Conservation (phyloP, 1,284 basidiomycete species). For the Golubevia pallescens region DNA sequence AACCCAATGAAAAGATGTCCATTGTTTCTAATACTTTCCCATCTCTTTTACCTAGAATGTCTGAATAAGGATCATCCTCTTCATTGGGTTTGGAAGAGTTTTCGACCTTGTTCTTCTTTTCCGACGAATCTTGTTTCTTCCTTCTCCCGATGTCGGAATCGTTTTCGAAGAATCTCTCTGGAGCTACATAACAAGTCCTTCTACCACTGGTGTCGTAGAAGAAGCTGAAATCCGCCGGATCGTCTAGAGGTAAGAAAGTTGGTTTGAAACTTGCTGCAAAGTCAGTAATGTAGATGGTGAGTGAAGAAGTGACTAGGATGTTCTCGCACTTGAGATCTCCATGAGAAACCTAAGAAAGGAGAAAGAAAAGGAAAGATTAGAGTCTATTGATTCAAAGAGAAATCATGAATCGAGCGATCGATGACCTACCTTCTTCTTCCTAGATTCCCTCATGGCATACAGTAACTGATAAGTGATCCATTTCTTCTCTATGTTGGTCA, state of each 20-base stretch:
- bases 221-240: slow-evolving; percentile 96
- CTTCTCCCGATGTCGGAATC: slow-evolving; percentile 46
- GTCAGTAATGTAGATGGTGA: slow-evolving; percentile 93
- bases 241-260: slow-evolving; percentile 90
- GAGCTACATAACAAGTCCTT: slow-evolving; percentile 93
- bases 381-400: background rate
- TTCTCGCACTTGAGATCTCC: slow-evolving; percentile 99
- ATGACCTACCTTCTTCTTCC: slow-evolving; percentile 71
- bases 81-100: too few species aligned
- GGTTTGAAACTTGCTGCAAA: slow-evolving; percentile 94
- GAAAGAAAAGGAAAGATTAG: background rate
- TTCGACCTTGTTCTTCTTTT: too few species aligned
- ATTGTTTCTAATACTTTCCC: slow-evolving; percentile 82
- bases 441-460: slow-evolving; percentile 80
- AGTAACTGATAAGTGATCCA: slow-evolving; percentile 97
- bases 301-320: slow-evolving; percentile 92
- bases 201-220: slow-evolving; percentile 95
- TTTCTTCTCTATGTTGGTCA: slow-evolving; percentile 89
- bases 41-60: too few species aligned
- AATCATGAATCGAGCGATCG: background rate
- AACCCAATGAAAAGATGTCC: slow-evolving; percentile 96
- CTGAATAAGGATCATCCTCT: too few species aligned
- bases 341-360: slow-evolving; percentile 78
- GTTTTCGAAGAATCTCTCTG: slow-evolving; percentile 89
- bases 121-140: too few species aligned